phyloP scores from a whole-genome alignment of 2,329 filamentous ascomycete species.

The Cercospora sp. region DNA sequence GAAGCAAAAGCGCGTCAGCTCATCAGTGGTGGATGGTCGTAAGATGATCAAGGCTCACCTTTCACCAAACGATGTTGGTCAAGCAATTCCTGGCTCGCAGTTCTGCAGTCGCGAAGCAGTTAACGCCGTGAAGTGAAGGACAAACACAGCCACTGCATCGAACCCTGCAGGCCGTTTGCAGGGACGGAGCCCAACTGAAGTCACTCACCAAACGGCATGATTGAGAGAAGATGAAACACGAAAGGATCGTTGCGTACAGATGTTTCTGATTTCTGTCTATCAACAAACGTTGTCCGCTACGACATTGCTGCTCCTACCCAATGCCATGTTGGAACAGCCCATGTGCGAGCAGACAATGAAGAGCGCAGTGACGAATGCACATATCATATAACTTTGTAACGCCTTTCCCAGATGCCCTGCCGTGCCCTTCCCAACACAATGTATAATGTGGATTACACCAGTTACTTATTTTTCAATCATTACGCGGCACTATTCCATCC shows the following conservation, averaged over 20 bases:
- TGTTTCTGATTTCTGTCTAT: slow-evolving; percentile 7
- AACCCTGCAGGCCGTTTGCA: slow-evolving; percentile 4
- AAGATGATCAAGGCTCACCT: neutral
- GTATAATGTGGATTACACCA: slow-evolving; percentile 13
- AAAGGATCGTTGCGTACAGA: neutral
- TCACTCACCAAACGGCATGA: neutral
- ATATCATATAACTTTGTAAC: neutral
- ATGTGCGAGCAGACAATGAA: neutral
- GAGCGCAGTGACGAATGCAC: slow-evolving; percentile 7
- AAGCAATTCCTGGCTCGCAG: neutral
- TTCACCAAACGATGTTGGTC: neutral
- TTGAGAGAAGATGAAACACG: neutral
- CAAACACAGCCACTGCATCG: neutral
- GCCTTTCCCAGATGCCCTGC: slow-evolving; percentile 7
- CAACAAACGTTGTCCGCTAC: slow-evolving; percentile 6
- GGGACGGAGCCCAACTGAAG: neutral
- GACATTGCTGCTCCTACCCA: neutral
- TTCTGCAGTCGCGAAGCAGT: neutral
- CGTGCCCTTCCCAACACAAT: neutral
- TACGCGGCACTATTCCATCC: neutral
- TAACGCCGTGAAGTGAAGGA: neutral
- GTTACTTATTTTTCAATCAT: slow-evolving; percentile 8
- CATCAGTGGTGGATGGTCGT: neutral
- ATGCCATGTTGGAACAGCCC: slow-evolving; percentile 1
- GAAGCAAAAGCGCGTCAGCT: neutral